These are phyloP conservation scores for Suillus subaureus DNA, from an alignment of 768 basidiomycete genomes.

Conservation along the genomic window DNA sequence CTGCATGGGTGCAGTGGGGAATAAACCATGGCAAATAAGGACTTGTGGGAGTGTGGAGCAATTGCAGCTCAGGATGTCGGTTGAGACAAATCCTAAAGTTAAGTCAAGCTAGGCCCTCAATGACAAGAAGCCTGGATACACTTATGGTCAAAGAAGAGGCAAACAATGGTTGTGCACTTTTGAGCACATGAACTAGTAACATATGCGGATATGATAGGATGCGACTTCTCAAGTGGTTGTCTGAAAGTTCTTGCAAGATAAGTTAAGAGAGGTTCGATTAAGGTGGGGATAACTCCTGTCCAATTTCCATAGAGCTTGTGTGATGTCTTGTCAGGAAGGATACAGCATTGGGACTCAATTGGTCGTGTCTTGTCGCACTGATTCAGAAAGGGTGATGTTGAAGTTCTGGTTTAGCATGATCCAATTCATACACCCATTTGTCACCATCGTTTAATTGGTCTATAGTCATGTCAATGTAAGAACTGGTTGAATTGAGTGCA, in stretches of 20 bases:
- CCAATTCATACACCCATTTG: not conserved
- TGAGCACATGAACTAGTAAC: not conserved
- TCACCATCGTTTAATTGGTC: not conserved
- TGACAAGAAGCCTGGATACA: not conserved
- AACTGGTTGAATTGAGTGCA: not conserved
- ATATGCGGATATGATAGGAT: not conserved
- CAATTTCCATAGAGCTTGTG: not conserved
- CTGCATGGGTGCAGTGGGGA: too few relatives aligned
- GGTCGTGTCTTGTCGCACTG: too few relatives aligned
- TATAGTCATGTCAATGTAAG: not conserved
- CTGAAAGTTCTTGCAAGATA: not conserved
- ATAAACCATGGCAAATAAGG: too few relatives aligned
- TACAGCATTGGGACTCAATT: not conserved
- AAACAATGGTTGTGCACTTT: not conserved
- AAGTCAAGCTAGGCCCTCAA: too few relatives aligned
- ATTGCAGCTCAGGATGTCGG: constrained; percentile 12
- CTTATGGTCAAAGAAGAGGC: not conserved
- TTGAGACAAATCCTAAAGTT: not conserved
- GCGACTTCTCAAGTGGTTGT: not conserved
- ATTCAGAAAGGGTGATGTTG: too few relatives aligned
- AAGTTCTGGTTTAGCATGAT: too few relatives aligned
- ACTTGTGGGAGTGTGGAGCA: too few relatives aligned
- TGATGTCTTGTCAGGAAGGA: not conserved
- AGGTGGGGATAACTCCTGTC: not conserved
- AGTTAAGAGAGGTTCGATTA: not conserved